Percentiles rank a stretch among this genome's conserved stretches.
Conservation (phyloP, 2,329 filamentous ascomycete species). For the Endoconidiophora polonica region DNA sequence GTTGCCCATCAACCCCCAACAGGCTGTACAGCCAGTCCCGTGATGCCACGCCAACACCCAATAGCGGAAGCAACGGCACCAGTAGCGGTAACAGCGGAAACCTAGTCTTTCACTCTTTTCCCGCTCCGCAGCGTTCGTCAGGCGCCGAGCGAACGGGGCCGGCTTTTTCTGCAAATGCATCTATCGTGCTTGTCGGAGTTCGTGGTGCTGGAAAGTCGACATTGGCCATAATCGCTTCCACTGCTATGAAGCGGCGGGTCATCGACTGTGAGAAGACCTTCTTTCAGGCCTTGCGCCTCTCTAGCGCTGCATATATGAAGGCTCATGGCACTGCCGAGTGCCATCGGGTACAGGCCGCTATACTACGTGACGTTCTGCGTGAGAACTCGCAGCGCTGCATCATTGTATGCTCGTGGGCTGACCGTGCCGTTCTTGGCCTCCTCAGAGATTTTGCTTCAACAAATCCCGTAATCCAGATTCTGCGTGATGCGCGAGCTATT, state of each 20-base stretch:
- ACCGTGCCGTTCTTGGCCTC: slow-evolving; percentile 41
- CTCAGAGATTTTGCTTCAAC: slow-evolving; percentile 44
- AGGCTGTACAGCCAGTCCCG: slow-evolving; percentile 1
- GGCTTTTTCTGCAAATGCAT: slow-evolving; percentile 42
- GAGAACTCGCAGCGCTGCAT: slow-evolving; percentile 44
- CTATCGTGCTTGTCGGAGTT: slow-evolving; percentile 56
- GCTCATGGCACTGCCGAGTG: slow-evolving; percentile 44
- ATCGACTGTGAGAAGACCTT: slow-evolving; percentile 56
- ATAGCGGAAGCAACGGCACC: neutral
- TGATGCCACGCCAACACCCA: neutral
- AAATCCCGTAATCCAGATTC: slow-evolving; percentile 55
- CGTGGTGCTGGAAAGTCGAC: slow-evolving; percentile 62
- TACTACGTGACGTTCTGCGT: slow-evolving; percentile 42
- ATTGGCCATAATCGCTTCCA: slow-evolving; percentile 57
- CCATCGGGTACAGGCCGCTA: slow-evolving; percentile 42
- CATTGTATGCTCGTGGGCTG: slow-evolving; percentile 58
- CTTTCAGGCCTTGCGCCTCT: slow-evolving; percentile 43
- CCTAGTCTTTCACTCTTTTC: neutral
- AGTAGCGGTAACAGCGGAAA: slow-evolving; percentile 3
- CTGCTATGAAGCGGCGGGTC: slow-evolving; percentile 49
- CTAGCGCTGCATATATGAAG: slow-evolving; percentile 46
- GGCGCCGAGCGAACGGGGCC: slow-evolving; percentile 13
- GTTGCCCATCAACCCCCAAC: slow-evolving; percentile 15
- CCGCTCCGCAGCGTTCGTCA: slow-evolving; percentile 3
- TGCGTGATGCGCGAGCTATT: slow-evolving; percentile 48